phyloP scores from a whole-genome alignment of 768 basidiomycete species.

The Boletus reticuloceps region DNA sequence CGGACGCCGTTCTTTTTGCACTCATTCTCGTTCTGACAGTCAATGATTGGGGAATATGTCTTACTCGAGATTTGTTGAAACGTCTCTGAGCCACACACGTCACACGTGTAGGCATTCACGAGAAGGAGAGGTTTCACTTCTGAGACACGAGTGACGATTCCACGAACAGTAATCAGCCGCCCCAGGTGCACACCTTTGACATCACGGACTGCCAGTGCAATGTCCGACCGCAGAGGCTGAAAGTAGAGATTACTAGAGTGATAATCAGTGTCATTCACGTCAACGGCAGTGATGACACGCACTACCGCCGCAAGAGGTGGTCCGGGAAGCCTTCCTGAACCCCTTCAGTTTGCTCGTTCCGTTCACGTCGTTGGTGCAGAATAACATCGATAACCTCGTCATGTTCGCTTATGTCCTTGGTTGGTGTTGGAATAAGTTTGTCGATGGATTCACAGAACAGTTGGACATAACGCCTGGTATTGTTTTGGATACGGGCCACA shows the following conservation, averaged over 20 bases:
- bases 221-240: constrained; percentile 73
- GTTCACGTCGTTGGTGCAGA: constrained; percentile 86
- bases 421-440: constrained; percentile 82
- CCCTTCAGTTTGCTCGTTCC: constrained; percentile 79
- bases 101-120: constrained; percentile 98
- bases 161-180: constrained; percentile 90
- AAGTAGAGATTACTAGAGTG: constrained; percentile 86
- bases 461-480: constrained; percentile 86
- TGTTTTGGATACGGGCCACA: constrained; percentile 73
- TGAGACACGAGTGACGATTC: constrained; percentile 97
- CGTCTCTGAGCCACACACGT: constrained; percentile 96
- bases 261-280: constrained; percentile 11
- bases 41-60: constrained; percentile 82
- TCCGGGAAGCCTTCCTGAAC: constrained; percentile 81
- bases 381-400: constrained; percentile 98
- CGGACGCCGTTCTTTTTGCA: constrained; percentile 84
- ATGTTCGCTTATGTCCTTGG: constrained; percentile 84
- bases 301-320: constrained; percentile 94
- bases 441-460: constrained; percentile 92
- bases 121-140: constrained; percentile 97
- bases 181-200: constrained; percentile 88
- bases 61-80: constrained; percentile 96
- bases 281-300: constrained; percentile 36
- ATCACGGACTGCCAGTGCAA: constrained; percentile 86
- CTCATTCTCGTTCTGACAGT: constrained; percentile 83